phyloP scores from a whole-genome alignment of 441 rosid species.

The Metrosideros polymorpha region DNA sequence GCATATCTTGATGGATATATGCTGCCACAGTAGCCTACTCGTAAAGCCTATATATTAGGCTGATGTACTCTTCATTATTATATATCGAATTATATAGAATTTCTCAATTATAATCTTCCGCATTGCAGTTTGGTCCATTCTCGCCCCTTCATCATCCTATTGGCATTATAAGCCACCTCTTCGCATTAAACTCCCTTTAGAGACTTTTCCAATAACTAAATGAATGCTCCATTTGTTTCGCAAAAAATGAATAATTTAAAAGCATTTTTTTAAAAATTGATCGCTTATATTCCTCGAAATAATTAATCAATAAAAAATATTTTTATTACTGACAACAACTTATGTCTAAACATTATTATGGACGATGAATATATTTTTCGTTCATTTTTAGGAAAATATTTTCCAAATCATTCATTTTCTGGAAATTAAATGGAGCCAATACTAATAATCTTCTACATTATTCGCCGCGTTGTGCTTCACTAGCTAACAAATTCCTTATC shows the following conservation, averaged over 20 bases:
- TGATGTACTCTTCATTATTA: too few relatives aligned
- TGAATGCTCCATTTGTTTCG: rapidly evolving
- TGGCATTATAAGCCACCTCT: background rate
- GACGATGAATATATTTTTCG: rapidly evolving
- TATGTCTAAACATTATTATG: background rate
- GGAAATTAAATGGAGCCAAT: background rate
- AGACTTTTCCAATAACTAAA: background rate
- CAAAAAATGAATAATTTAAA: rapidly evolving
- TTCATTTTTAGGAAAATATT: background rate
- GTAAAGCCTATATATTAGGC: too few relatives aligned
- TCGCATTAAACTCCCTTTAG: background rate
- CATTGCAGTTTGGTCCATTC: too few relatives aligned
- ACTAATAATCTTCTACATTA: background rate
- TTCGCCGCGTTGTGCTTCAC: rapidly evolving
- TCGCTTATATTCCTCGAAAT: rapidly evolving
- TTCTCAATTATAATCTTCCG: too few relatives aligned
- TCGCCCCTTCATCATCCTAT: too few relatives aligned
- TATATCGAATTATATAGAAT: too few relatives aligned
- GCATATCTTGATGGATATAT: too few relatives aligned
- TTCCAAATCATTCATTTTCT: background rate
- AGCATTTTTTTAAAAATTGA: background rate
- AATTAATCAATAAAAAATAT: background rate
- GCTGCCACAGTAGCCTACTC: too few relatives aligned
- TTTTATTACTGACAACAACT: rapidly evolving
- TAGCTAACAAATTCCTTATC: background rate